Evolutionary conservation across 208 protist species (phyloP), one percentile per base, ranked within the genome.

Genomic region (Crithidia expoeki): DNA sequence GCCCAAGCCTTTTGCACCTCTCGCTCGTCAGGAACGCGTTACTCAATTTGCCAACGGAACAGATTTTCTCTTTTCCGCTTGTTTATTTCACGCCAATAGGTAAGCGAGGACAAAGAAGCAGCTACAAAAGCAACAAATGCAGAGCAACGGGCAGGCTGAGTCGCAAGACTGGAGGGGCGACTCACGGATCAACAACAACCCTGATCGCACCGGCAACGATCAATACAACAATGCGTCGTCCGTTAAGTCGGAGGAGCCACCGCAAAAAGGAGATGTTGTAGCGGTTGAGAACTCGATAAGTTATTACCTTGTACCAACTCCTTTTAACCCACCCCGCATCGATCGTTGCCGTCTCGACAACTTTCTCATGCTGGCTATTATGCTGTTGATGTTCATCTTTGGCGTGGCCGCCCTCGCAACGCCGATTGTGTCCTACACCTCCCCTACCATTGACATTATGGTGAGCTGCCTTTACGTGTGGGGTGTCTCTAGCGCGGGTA

Each of bases 261-360:
- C 6, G 16, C 23, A 71, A 36, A n/a, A 33, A 16, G 51, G 46
- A 17, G 50, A 17, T 5, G 28, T 10, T 16, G n/a, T 2, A 0
- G 4, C 28, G 34, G 9, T 4, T 30, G 58, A 30, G 38, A 23
- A 74, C 47, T 16, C 25, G 52, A 61, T 60, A 28, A 50, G 70
- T 21, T 81, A 72, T 17, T 68, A 78, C 21, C 81, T 64, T 58
- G 74, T 63, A n/a, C 66, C 81, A 0, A 81, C 81, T 0, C 67
- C 68, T 4, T 83, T 76, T 28, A 77, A 61, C 51, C 81, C 78
- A 3, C 42, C 64, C 30, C 71, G 68, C 36, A 72, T 72, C n/a
- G 72, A 79, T 23, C 68, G 67, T 34, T 84, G 70, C 51, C 73
- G 78, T 14, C 0, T 79, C 2, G 78, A 84, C 25, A 81, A 81